Base-by-base conservation (phyloP, 129 eudicot genomes). In the Flaveria brownii region DNA sequence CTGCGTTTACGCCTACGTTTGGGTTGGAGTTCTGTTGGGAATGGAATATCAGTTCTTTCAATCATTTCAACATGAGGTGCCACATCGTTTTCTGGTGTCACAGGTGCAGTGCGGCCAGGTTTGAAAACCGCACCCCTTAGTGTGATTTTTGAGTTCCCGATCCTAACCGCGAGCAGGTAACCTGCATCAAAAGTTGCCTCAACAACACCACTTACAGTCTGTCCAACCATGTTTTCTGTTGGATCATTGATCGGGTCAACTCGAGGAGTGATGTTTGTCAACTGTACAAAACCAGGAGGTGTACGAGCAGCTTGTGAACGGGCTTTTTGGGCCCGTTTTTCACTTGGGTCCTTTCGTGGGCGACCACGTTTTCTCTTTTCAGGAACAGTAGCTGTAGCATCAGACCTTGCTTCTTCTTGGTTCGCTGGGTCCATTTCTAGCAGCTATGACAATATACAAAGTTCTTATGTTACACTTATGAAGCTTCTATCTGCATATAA, bases 131-230 rank as follows among this genome's bases (percentile, higher is more conserved):
- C 89, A 23, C 98, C 98, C 72, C 92, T 87, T 61, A 94, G 79
- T 73, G 78, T 86, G 30, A 88, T 82, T 16, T 68, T 83, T 45
- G 96, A 94, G 81, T 91, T 86, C 74, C 98, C 96, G 42, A 94
- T 89, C 70, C 86, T 88, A 56, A 94, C 96, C 43, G 87, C 82
- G 17, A 94, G 93, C 62, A 94, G 56, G 77, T 82, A 94, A 79
- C 98, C 98, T 54, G 96, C 96, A 70, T 87, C 97, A 74, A 94
- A 91, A 14, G 87, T 68, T n/a, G 97, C 91, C 77, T 94, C 93
- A 10, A 94, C 87, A 41, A 94, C 90, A 41, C 97, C 98, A 1
- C 87, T 85, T 14, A 94, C 90, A 18, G 78, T 72, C 77, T 87
- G 93, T 54, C 98, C 98, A 42, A 94, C 87, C 85, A 91, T 71